These are phyloP conservation scores for Irineochytrium annulatum DNA, from an alignment of 192 early-diverging fungal species.

Conservation along the genomic window DNA sequence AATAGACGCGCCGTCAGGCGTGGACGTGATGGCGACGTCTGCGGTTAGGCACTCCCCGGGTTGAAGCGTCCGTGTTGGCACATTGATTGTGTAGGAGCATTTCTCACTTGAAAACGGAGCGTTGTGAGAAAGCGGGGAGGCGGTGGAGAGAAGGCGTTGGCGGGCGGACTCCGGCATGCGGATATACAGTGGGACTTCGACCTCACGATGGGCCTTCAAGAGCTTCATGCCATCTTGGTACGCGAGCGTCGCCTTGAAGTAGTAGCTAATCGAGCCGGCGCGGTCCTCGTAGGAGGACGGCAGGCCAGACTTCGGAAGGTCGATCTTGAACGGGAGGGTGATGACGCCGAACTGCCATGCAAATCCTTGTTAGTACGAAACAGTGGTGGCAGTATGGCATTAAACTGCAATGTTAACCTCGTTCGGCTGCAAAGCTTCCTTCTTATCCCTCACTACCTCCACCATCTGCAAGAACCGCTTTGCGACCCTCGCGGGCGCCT, in stretches of 20 bases:
- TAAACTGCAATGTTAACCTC: not conserved
- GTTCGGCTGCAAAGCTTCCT: conserved; percentile 12
- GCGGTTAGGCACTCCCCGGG: conserved; percentile 16
- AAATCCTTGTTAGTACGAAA: too few species aligned
- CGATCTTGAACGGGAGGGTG: conserved; percentile 15
- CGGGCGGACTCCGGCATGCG: conserved; percentile 15
- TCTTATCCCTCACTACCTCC: conserved; percentile 12
- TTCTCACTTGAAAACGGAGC: not conserved
- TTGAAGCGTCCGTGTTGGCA: conserved; percentile 4
- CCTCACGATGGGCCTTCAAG: conserved; percentile 11
- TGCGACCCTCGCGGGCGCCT: not conserved
- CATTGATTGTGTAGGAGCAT: conserved; percentile 4
- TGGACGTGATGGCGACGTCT: conserved; percentile 8
- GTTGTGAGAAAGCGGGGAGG: conserved; percentile 10
- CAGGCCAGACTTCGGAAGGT: conserved; percentile 10
- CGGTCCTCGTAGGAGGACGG: conserved; percentile 8
- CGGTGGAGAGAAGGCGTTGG: conserved; percentile 1
- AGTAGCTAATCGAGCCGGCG: conserved; percentile 10
- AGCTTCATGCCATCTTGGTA: conserved; percentile 28
- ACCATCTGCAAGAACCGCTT: conserved; percentile 7
- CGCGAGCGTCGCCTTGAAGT: conserved; percentile 10
- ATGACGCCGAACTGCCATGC: conserved; percentile 7
- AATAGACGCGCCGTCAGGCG: conserved; percentile 6
- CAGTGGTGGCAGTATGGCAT: too few species aligned
- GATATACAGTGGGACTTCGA: conserved; percentile 18